These are phyloP conservation scores for Penicillium mononematosum DNA, from an alignment of 495 filamentous ascomycete genomes.

Conservation along the genomic window DNA sequence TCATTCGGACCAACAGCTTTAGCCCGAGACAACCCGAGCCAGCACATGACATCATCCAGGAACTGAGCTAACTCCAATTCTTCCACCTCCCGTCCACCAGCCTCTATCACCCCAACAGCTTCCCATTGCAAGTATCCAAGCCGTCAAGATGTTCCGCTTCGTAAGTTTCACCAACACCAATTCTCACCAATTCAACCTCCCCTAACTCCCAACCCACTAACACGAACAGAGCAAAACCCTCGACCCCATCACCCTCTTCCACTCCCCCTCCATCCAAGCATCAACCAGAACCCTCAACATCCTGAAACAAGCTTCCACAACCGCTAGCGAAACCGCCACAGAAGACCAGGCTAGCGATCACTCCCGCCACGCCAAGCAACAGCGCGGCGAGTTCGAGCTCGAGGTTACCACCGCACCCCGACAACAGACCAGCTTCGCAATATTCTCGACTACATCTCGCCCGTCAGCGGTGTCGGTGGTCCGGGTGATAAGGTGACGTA, in stretches of 20 bases:
- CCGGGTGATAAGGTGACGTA: slow-evolving; percentile 30
- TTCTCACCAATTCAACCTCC: slow-evolving; percentile 1
- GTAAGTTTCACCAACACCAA: slow-evolving; percentile 25
- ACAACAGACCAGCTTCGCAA: slow-evolving; percentile 81
- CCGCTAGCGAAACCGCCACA: slow-evolving; percentile 56
- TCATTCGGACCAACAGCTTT: not conserved
- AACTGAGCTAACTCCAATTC: slow-evolving; percentile 9
- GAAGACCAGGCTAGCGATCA: slow-evolving; percentile 66
- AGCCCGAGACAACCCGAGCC: slow-evolving; percentile 12
- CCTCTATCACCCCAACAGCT: not conserved
- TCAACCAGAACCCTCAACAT: slow-evolving; percentile 67
- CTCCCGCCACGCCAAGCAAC: slow-evolving; percentile 50
- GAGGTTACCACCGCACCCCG: slow-evolving; percentile 79
- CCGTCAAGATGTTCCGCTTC: slow-evolving; percentile 46
- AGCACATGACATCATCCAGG: slow-evolving; percentile 32
- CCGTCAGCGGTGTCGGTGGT: slow-evolving; percentile 40
- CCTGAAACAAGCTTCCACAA: slow-evolving; percentile 71
- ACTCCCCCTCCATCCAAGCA: slow-evolving; percentile 64
- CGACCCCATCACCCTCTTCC: slow-evolving; percentile 95
- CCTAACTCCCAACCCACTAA: not conserved
- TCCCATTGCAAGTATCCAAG: not conserved
- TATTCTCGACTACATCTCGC: slow-evolving; percentile 82
- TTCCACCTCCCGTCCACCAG: not conserved
- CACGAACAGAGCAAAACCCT: slow-evolving; percentile 68
- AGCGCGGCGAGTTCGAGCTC: slow-evolving; percentile 74